Evolutionary conservation across 345 rosid genomes (phyloP).

Genomic region (Syzygium aromaticum): DNA sequence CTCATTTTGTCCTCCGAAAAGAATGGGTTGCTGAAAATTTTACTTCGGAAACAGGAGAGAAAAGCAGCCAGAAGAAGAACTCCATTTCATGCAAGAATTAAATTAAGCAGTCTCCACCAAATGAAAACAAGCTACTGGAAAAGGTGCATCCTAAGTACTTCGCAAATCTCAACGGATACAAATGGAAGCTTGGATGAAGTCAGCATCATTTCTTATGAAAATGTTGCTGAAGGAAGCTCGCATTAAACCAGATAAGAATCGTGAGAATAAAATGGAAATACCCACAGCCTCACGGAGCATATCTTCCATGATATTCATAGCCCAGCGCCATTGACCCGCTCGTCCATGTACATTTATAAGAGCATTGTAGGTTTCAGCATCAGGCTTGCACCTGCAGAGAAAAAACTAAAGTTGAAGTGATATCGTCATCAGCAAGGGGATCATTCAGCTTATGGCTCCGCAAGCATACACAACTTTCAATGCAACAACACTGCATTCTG

Average conservation of each 20-base stretch:
- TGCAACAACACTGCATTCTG: neutral
- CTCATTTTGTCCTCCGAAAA: neutral
- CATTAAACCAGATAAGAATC: slow-evolving; percentile 22
- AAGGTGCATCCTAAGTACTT: neutral
- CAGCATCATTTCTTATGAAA: neutral
- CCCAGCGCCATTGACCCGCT: slow-evolving; percentile 94
- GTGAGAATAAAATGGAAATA: slow-evolving; percentile 25
- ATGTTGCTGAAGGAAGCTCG: slow-evolving; percentile 19
- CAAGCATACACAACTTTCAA: neutral
- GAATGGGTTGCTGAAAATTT: neutral
- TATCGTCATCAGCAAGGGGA: neutral
- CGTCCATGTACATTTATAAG: slow-evolving; percentile 89
- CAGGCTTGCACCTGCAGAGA: slow-evolving; percentile 73
- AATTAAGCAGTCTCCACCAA: neutral
- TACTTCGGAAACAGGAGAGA: neutral
- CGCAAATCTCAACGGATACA: neutral
- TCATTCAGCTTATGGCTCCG: neutral
- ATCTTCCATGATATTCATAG: slow-evolving; percentile 82
- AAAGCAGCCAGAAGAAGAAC: neutral
- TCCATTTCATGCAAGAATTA: neutral
- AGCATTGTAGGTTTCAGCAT: slow-evolving; percentile 82
- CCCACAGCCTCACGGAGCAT: slow-evolving; percentile 86
- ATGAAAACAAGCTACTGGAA: neutral
- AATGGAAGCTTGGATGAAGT: neutral
- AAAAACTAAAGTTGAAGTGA: neutral